These are phyloP conservation scores for Ogataea hybrid DNA, from an alignment of 1,139 yeast genomes.

Conservation along the genomic window DNA sequence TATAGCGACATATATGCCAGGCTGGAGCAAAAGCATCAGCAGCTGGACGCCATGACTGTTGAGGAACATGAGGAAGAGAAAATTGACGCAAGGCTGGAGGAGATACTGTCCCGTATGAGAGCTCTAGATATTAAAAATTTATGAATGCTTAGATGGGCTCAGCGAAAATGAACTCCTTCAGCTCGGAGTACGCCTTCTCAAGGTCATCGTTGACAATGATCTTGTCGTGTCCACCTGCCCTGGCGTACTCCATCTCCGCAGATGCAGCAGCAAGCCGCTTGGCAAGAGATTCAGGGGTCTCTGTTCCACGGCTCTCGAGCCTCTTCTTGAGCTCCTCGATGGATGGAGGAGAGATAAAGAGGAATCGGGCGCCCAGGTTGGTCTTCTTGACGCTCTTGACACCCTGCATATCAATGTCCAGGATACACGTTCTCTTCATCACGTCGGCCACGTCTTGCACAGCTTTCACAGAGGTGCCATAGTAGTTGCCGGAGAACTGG, in stretches of 20 bases:
- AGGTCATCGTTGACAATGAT: slow-evolving; percentile 88
- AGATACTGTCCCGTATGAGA: slow-evolving; percentile 46
- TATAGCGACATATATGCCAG: slow-evolving; percentile 44
- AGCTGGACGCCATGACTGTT: slow-evolving; percentile 42
- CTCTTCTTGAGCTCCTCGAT: slow-evolving; percentile 71
- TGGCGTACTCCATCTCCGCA: slow-evolving; percentile 83
- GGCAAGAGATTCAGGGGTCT: slow-evolving; percentile 76
- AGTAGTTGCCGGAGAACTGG: slow-evolving; percentile 94
- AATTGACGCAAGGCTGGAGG: slow-evolving; percentile 47
- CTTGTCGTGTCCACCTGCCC: slow-evolving; percentile 89
- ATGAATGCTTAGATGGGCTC: slow-evolving; percentile 21
- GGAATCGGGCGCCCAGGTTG: slow-evolving; percentile 75
- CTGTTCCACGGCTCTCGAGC: slow-evolving; percentile 89
- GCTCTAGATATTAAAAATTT: slow-evolving; percentile 41
- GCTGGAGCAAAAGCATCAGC: slow-evolving; percentile 27
- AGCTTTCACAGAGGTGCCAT: slow-evolving; percentile 87
- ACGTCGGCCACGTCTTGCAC: slow-evolving; percentile 69
- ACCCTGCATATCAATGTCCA: slow-evolving; percentile 99
- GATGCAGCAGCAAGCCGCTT: slow-evolving; percentile 85
- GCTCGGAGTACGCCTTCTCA: slow-evolving; percentile 80
- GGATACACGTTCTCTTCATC: slow-evolving; percentile 70
- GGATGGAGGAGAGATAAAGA: slow-evolving; percentile 92
- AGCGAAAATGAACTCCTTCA: slow-evolving; percentile 69
- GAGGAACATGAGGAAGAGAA: slow-evolving; percentile 45
- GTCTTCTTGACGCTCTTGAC: slow-evolving; percentile 87